Evolutionary conservation across 2,329 filamentous ascomycete genomes (phyloP).

Genomic region (Penicillium sp.): DNA sequence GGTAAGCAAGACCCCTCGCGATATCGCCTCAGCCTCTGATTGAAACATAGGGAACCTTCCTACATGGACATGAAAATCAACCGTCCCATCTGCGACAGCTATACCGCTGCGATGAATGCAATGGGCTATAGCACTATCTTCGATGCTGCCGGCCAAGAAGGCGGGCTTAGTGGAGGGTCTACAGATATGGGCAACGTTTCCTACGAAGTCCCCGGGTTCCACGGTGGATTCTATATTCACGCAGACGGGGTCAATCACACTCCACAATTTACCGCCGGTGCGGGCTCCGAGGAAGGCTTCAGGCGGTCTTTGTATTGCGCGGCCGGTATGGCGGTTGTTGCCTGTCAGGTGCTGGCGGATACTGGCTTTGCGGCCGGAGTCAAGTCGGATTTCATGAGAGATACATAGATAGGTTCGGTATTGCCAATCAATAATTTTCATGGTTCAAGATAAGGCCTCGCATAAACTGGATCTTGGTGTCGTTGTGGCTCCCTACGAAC

Average conservation of each 20-base stretch:
- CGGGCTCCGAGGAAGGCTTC: constrained; percentile 13
- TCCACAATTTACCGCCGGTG: constrained; percentile 16
- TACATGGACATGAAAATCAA: constrained; percentile 33
- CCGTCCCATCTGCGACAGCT: constrained; percentile 30
- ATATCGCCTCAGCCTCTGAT: not conserved
- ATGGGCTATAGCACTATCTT: constrained; percentile 28
- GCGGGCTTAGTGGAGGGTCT: constrained; percentile 23
- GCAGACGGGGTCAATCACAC: constrained; percentile 18
- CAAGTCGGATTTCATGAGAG: constrained; percentile 10
- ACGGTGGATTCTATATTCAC: constrained; percentile 18
- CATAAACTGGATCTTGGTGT: not conserved
- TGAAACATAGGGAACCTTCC: constrained; percentile 24
- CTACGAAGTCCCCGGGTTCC: constrained; percentile 20
- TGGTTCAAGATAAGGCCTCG: not conserved
- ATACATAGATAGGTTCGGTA: not conserved
- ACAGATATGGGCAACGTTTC: constrained; percentile 29
- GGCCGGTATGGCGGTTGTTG: constrained; percentile 20
- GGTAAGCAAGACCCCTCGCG: constrained; percentile 12
- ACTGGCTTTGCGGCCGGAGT: constrained; percentile 10
- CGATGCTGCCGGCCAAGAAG: constrained; percentile 18
- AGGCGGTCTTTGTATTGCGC: constrained; percentile 14
- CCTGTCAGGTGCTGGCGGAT: constrained; percentile 13
- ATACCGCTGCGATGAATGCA: constrained; percentile 28
- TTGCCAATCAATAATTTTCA: not conserved
- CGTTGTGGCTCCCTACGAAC: too few relatives aligned